Evolutionary conservation across 305 asterid species (phyloP).

Genomic region (Petunia hybrid): DNA sequence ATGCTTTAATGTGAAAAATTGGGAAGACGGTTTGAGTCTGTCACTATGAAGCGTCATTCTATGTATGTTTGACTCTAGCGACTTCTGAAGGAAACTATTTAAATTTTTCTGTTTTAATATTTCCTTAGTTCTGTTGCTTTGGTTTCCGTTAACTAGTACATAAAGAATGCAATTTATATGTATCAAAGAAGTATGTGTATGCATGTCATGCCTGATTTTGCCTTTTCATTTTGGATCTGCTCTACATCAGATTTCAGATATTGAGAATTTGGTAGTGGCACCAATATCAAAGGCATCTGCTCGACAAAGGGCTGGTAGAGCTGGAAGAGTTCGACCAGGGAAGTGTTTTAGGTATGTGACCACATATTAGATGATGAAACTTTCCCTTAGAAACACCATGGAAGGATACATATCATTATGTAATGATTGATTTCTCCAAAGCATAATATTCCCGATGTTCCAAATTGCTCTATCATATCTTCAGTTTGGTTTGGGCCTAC

Average conservation of each 20-base stretch:
- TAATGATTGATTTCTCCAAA: background rate
- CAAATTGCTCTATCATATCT: background rate
- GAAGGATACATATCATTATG: constrained; percentile 19
- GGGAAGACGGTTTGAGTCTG: background rate
- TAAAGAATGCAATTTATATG: background rate
- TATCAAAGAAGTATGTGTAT: background rate
- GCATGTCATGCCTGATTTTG: constrained; percentile 13
- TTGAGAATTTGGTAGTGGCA: constrained; percentile 88
- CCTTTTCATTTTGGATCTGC: constrained; percentile 31
- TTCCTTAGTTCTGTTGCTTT: constrained; percentile 2
- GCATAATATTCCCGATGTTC: background rate
- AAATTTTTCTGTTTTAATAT: background rate
- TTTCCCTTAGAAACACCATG: background rate
- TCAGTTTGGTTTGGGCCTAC: background rate
- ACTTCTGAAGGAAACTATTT: constrained; percentile 24
- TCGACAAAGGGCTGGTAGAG: constrained; percentile 96
- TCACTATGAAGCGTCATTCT: background rate
- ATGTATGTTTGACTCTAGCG: constrained; percentile 12
- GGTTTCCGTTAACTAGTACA: background rate
- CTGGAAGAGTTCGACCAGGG: constrained; percentile 98
- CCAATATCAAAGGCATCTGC: constrained; percentile 98
- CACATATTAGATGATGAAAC: background rate
- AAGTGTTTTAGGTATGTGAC: constrained; percentile 85
- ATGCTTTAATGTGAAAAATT: constrained; percentile 16
- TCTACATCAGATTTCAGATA: constrained; percentile 76